A percentile compares a stretch with the other conserved stretches of the same genome.
These are phyloP conservation scores for Cutaneotrichosporon mucoides DNA, from an alignment of 1,284 basidiomycete genomes.

Conservation along the genomic window DNA sequence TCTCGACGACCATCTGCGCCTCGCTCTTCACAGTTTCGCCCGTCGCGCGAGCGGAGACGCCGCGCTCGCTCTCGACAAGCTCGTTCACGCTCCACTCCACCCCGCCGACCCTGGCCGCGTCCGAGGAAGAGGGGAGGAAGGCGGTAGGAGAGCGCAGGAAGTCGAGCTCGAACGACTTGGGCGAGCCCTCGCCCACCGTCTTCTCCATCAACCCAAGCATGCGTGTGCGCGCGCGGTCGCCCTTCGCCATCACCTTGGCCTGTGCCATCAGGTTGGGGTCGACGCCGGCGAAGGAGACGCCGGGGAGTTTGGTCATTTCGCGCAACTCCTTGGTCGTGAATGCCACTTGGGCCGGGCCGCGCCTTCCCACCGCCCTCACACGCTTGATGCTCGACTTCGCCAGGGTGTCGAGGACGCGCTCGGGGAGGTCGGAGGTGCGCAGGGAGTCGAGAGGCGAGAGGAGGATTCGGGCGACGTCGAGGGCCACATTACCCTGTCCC, in stretches of 20 bases:
- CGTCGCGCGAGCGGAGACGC: conserved; percentile 58
- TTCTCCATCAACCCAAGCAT: conserved; percentile 51
- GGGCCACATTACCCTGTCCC: conserved; percentile 93
- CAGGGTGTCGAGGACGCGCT: conserved; percentile 67
- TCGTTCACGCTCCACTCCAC: conserved; percentile 44
- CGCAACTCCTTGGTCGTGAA: conserved; percentile 94
- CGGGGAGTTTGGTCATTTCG: conserved; percentile 76
- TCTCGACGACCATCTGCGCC: conserved; percentile 80
- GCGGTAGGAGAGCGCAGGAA: conserved; percentile 70
- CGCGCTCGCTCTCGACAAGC: conserved; percentile 24
- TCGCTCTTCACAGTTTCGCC: conserved; percentile 55
- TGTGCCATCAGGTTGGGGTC: conserved; percentile 36
- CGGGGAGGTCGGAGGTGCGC: conserved; percentile 73
- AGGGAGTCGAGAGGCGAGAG: conserved; percentile 64
- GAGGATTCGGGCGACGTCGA: conserved; percentile 89
- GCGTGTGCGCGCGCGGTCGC: conserved; percentile 52
- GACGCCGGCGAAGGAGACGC: conserved; percentile 53
- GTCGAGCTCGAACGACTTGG: conserved; percentile 71
- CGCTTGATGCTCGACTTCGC: conserved; percentile 56
- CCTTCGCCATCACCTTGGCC: conserved; percentile 45
- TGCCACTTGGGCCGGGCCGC: conserved; percentile 83
- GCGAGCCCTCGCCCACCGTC: conserved; percentile 9
- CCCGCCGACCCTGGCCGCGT: conserved; percentile 40
- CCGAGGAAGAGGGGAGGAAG: conserved; percentile 44
- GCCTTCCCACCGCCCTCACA: conserved; percentile 77